A percentile compares a stretch with the other conserved stretches of the same genome.
phyloP scores from a whole-genome alignment of 2,329 filamentous ascomycete species.

The Ceratocystis cubensis region DNA sequence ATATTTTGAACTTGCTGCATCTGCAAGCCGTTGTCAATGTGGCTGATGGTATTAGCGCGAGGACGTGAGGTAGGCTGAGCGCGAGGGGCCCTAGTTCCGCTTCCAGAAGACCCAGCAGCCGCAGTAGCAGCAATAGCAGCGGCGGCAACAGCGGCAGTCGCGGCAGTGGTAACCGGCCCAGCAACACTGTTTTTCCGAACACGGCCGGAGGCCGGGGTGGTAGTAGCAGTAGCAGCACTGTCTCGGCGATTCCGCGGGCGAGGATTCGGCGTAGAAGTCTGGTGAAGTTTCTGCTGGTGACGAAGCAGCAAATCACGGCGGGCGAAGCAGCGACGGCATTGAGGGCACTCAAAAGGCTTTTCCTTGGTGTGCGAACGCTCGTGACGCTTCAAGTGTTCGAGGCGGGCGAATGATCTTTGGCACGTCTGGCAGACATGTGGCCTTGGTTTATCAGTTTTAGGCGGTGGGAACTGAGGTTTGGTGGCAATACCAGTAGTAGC shows the following conservation, averaged over 20 bases:
- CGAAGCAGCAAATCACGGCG: constrained; percentile 80
- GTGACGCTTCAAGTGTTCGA: constrained; percentile 95
- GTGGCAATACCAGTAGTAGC: constrained; percentile 28
- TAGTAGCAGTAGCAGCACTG: constrained; percentile 63
- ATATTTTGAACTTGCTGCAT: constrained; percentile 57
- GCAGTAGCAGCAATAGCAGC: constrained; percentile 39
- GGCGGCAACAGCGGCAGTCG: constrained; percentile 35
- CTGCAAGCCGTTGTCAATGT: constrained; percentile 60
- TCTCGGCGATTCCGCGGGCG: constrained; percentile 80
- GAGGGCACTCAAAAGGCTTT: constrained; percentile 94
- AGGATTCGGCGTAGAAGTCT: constrained; percentile 77
- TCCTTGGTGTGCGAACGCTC: constrained; percentile 98
- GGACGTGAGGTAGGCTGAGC: constrained; percentile 40
- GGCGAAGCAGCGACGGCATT: constrained; percentile 90
- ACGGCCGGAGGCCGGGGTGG: constrained; percentile 45
- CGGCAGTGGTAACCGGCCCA: constrained; percentile 34
- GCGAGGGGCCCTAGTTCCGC: not conserved
- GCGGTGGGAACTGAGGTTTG: constrained; percentile 50
- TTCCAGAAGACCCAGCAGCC: not conserved
- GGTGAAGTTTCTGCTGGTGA: constrained; percentile 97
- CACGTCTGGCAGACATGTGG: constrained; percentile 91
- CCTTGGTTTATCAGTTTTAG: constrained; percentile 94
- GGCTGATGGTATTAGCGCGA: constrained; percentile 89
- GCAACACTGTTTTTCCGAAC: constrained; percentile 89
- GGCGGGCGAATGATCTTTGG: constrained; percentile 77